Base-by-base conservation (phyloP, 257 asterid genomes). In the Nyctanthes arbortristis region DNA sequence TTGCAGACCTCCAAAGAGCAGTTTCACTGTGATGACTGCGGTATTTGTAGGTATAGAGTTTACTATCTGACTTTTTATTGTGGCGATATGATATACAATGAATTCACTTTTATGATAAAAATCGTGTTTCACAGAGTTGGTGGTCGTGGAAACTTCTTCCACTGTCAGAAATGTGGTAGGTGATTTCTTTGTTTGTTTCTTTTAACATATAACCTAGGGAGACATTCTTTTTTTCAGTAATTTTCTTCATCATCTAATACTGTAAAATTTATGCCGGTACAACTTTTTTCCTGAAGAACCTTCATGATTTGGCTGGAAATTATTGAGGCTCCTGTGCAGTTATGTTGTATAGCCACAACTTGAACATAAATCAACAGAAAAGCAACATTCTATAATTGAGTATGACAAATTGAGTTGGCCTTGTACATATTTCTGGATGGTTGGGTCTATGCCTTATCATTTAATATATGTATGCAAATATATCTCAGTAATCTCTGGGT, bases 141-240 rank as follows among this genome's bases (percentile, higher is more conserved):
- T 28, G 97, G 98, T 8, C 88, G 87, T n/a, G 93, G 84, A 18
- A 88, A 90, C 31, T 93, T 75, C 81, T 93, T 90, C 72, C 98
- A 93, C 74, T 93, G 98, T 82, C 84, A 75, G 10, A 93, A 82
- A 85, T 93, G 98, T 62, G 97, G 98, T 93, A 82, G 43, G 87
- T 62, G 34, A 74, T 43, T 61, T 7, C 39, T 20, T 63, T 61
- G 35, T 62, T 36, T 61, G 6, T 55, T 49, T 67, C 28, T 30
- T 60, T 49, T 55, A 28, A 40, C 70, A 35, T 71, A 36, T 66
- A 12, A 32, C 70, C 61, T 69, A 62, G 20, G 55, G 66, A n/a
- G 33, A 27, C 30, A 5, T 11, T 65, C 28, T 9, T 39, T 58
- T 61, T 60, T 5, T 60, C n/a, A n/a, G n/a, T n/a, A n/a, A n/a